A percentile compares a stretch with the other conserved stretches of the same genome.
phyloP scores from a whole-genome alignment of 176 grass and related monocot genomes.

The Cenchrus fungigraminus region DNA sequence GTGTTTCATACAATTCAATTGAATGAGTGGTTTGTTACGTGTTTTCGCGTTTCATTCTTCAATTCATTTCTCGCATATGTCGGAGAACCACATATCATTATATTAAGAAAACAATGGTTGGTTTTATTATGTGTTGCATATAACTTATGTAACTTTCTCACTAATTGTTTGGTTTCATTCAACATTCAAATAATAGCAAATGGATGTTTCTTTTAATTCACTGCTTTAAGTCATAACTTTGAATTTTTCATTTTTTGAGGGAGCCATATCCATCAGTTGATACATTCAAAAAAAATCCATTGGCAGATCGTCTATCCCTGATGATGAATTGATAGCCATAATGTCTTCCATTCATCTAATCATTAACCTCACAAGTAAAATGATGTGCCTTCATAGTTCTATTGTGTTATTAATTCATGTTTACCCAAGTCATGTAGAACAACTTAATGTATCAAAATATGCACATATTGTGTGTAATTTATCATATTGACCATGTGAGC shows the following conservation, averaged over 20 bases:
- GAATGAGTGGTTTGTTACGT: background rate
- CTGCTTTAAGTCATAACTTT: background rate
- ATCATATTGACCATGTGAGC: background rate
- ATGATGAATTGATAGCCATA: constrained; percentile 33
- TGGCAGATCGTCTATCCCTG: constrained; percentile 9
- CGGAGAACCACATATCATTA: too few relatives aligned
- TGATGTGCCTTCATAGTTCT: background rate
- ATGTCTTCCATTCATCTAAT: constrained; percentile 43
- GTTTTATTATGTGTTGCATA: too few relatives aligned
- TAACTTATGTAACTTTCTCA: background rate
- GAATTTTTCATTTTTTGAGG: background rate
- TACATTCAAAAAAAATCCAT: background rate
- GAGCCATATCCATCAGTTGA: background rate
- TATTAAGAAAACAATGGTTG: too few relatives aligned
- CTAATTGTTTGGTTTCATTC: background rate
- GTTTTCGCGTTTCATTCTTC: too few relatives aligned
- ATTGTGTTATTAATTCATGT: background rate
- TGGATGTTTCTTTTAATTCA: background rate
- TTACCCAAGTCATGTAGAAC: constrained; percentile 8
- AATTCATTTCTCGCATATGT: too few relatives aligned
- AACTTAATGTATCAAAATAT: background rate
- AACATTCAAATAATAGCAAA: background rate
- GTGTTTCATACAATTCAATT: background rate
- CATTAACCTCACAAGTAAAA: constrained; percentile 26
- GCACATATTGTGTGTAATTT: background rate